Evolutionary conservation across 345 rosid genomes (phyloP), one percentile per base, ranked within the genome.

Genomic region (Noccaea bulbosa): DNA sequence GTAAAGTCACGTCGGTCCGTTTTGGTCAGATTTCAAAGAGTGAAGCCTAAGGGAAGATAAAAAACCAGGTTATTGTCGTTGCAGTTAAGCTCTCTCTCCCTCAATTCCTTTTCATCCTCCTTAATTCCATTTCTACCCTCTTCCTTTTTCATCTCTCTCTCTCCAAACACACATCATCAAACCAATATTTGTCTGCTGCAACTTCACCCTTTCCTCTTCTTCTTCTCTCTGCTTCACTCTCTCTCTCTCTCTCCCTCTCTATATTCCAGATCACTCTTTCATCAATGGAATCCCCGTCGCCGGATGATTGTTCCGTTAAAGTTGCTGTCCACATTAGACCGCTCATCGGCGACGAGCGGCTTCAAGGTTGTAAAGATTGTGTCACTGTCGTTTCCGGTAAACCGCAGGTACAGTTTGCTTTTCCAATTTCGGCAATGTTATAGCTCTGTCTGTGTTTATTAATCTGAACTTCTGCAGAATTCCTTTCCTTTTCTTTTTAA

Each of bases 281-380:
- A 10, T 63, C 60, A 40, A 83, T 86, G 90, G 88, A 85, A 76
- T 80, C 86, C 49, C 65, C 77, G 62, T 58, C 76, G 41, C 83
- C 83, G 0, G 97, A 90, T 83, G 91, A 90, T 74, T 95, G 99
- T 38, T 95, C 93, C 51, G 98, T 95, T 20, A 95, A 92, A 72
- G 99, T 95, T 61, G 93, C 99, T 9, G 97, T 95, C 52, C 99
- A 95, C 54, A 72, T 95, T n/a, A 83, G 99, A 71, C 99, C 99
- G 11, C 92, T 95, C 60, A 89, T 95, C 75, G 92, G 86, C 24
- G 99, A 95, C 44, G 99, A 95, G 79, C 79, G 79, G 58, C 82
- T 89, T 55, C 96, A 89, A 73, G 99, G 99, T 1, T 95, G 98
- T 81, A 80, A 89, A 77, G 99, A 95, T 76, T 95, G 99, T 51